phyloP scores from a whole-genome alignment of 1,284 basidiomycete species.

The Sutorius eximius region DNA sequence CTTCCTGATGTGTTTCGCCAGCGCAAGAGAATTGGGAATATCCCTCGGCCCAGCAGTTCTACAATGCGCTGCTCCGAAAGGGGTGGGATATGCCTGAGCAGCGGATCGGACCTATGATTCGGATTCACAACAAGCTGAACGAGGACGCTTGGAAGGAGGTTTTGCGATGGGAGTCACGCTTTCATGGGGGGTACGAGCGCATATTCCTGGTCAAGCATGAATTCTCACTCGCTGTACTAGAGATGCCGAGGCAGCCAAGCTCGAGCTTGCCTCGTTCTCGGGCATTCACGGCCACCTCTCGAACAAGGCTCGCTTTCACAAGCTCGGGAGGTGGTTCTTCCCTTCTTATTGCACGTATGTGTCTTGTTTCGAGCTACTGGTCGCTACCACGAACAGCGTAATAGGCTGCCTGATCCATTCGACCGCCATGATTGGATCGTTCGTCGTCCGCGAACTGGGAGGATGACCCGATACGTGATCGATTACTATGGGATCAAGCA shows the following conservation, averaged over 20 bases:
- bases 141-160: conserved; percentile 11
- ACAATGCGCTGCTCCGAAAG: conserved; percentile 11
- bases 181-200: conserved; percentile 12
- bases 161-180: conserved; percentile 9
- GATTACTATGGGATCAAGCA: conserved; percentile 15
- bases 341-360: conserved; percentile 10
- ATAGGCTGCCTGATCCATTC: conserved; percentile 9
- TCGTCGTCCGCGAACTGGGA: conserved; percentile 3
- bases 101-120: conserved; percentile 5
- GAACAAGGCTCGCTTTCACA: conserved; percentile 12
- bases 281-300: conserved; percentile 16
- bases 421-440: conserved; percentile 14
- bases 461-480: conserved; percentile 7
- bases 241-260: conserved; percentile 4
- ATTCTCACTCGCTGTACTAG: not conserved
- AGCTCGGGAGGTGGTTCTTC: conserved; percentile 3
- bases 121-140: conserved; percentile 6
- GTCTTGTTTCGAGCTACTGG: not conserved
- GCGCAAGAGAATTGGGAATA: conserved; percentile 16
- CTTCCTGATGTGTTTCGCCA: not conserved
- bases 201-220: not conserved
- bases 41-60: conserved; percentile 15
- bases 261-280: conserved; percentile 11
- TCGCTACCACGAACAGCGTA: not conserved
- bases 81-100: conserved; percentile 8